Percentiles rank a stretch among this genome's conserved stretches.
These are phyloP conservation scores for Dactylis glomerata DNA, from an alignment of 176 grass and related monocot genomes.

Conservation along the genomic window DNA sequence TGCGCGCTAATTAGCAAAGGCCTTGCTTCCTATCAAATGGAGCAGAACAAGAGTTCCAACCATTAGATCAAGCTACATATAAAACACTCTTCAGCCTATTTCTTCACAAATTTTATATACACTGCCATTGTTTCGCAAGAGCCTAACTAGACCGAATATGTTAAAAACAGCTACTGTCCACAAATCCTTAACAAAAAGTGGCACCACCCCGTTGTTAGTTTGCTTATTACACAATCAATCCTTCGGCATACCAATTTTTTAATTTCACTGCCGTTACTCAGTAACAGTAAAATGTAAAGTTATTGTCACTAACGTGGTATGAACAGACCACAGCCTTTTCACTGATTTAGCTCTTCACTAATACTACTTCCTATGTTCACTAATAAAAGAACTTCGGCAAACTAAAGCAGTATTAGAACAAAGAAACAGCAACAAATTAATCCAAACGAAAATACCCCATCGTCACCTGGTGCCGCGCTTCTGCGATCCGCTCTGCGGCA, in stretches of 20 bases:
- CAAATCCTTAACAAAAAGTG: background rate
- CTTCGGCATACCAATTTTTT: background rate
- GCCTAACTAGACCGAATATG: background rate
- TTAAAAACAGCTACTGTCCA: background rate
- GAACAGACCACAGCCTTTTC: background rate
- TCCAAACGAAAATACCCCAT: background rate
- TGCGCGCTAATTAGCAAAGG: slow-evolving; percentile 55
- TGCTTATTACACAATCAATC: background rate
- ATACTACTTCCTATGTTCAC: too few species aligned
- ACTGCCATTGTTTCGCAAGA: background rate
- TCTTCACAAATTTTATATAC: background rate
- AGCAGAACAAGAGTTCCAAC: slow-evolving; percentile 8
- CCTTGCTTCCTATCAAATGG: slow-evolving; percentile 52
- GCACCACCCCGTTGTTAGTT: background rate
- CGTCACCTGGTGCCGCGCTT: slow-evolving; percentile 68
- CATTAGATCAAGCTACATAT: background rate
- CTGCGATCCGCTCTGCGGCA: slow-evolving; percentile 54
- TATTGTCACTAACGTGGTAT: background rate
- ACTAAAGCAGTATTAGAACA: too few species aligned
- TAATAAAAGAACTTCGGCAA: too few species aligned
- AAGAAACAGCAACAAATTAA: background rate
- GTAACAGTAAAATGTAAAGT: background rate
- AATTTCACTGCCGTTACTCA: background rate
- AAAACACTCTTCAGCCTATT: background rate
- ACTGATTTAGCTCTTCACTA: background rate